Evolutionary conservation across 2,329 filamentous ascomycete species (phyloP).

Genomic region (Botrytis hyacinthi): DNA sequence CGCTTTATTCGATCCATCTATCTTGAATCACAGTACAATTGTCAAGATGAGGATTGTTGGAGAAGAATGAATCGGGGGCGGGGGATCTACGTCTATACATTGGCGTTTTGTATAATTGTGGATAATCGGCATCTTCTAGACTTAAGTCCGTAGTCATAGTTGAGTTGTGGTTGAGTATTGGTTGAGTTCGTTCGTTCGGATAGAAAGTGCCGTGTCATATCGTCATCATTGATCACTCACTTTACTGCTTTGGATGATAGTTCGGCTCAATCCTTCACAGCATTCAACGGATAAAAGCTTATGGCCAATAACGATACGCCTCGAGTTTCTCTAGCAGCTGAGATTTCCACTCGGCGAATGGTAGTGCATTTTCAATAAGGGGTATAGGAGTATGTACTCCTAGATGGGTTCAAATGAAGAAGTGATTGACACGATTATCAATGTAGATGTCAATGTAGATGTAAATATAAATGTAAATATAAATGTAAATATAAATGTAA

Average conservation of each 20-base stretch:
- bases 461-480: too few species aligned
- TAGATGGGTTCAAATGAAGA: background rate
- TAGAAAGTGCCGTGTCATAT: background rate
- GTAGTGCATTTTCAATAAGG: background rate
- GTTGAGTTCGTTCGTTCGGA: background rate
- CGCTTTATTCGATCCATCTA: slow-evolving; percentile 31
- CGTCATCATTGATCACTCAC: background rate
- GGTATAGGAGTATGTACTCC: too few species aligned
- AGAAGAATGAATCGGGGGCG: background rate
- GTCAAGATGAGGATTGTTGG: background rate
- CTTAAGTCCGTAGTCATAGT: too few species aligned
- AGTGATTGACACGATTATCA: background rate
- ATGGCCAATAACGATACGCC: background rate
- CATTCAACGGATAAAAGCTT: background rate
- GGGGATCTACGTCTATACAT: background rate
- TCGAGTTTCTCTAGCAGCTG: background rate
- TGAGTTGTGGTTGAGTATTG: background rate
- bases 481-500: too few species aligned
- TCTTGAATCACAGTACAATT: background rate
- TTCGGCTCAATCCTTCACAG: background rate
- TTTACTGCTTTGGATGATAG: background rate
- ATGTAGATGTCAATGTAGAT: too few species aligned
- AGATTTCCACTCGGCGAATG: background rate
- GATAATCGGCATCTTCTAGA: slow-evolving; percentile 6
- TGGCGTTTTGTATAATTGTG: background rate